Base-by-base conservation (phyloP, 306 rosid genomes). In the Delonix regia region DNA sequence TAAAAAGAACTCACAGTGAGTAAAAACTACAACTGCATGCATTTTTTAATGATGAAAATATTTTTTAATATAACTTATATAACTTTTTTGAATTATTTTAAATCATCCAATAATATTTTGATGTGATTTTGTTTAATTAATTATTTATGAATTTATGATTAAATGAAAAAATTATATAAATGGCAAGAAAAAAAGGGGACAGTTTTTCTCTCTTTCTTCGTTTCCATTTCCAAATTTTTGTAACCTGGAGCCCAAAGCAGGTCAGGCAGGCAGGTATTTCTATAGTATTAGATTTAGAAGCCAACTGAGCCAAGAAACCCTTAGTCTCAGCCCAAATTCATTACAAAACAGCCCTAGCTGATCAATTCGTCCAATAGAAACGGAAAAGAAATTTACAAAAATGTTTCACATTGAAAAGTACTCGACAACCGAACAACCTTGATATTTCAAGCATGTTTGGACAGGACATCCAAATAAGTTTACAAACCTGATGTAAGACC, bases 401-500 rank as follows among this genome's bases (percentile, higher is more conserved):
- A 22, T 64, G 39, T 5, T 3, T 24, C 4, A 27, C 5, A 4
- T 59, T 28, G 47, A 42, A 24, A 71, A 76, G n/a, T 63, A 49
- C 63, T 57, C 11, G 30, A 67, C 65, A 51, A 9, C 74, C 48
- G 57, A 80, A 42, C 82, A 68, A 44, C 49, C 70, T 68, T 55
- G 33, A 47, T 47, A 69, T 19, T 59, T 69, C 56, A 74, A 51
- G 52, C 9, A 79, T 75, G 79, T 82, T 75, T 81, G 82, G 86
- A 79, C 82, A 39, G 47, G 74, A 57, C 5, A 33, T 85, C 79
- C 81, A 78, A 75, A 47, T 56, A 78, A 11, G 49, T 70, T 27
- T 55, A 76, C 53, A 68, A 53, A 52, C 70, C 73, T n/a, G 24
- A 6, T 0, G 7, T 18, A 38, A 33, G 30, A 24, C 27, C 14